These are phyloP conservation scores for Arabidopsis arenosa DNA, from an alignment of 345 rosid genomes.

Conservation along the genomic window DNA sequence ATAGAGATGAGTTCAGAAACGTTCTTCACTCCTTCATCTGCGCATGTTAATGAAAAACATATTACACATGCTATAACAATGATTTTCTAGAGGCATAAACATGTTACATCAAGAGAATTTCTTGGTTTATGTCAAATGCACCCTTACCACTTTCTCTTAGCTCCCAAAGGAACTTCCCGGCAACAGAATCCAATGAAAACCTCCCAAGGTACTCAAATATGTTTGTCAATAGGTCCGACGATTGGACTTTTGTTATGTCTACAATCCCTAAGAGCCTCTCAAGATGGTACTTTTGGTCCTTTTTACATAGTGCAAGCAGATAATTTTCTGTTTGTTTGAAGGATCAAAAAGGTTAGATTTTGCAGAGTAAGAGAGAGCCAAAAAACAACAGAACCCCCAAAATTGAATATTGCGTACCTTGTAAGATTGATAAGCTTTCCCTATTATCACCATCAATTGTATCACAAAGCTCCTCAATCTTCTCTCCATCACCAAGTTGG, in stretches of 20 bases:
- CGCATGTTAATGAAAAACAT: slow-evolving; percentile 20
- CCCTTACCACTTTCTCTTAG: slow-evolving; percentile 59
- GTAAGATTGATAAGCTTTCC: slow-evolving; percentile 44
- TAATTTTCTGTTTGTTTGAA: slow-evolving; percentile 60
- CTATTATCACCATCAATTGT: slow-evolving; percentile 39
- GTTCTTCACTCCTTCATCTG: slow-evolving; percentile 58
- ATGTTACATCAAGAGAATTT: background rate
- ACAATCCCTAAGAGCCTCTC: slow-evolving; percentile 60
- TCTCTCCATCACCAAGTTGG: slow-evolving; percentile 55
- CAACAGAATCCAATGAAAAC: slow-evolving; percentile 58
- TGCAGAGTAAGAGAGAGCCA: background rate
- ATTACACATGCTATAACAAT: background rate
- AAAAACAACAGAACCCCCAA: slow-evolving; percentile 6
- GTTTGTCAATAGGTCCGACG: slow-evolving; percentile 43
- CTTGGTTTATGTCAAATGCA: slow-evolving; percentile 11
- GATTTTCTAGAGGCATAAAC: background rate
- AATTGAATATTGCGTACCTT: slow-evolving; percentile 52
- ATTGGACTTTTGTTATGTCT: slow-evolving; percentile 64
- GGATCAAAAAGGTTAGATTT: background rate
- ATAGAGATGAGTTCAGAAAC: slow-evolving; percentile 63
- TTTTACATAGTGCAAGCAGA: slow-evolving; percentile 71
- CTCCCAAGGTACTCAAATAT: slow-evolving; percentile 74
- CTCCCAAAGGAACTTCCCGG: slow-evolving; percentile 57
- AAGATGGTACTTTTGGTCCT: slow-evolving; percentile 59
- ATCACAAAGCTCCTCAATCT: slow-evolving; percentile 62